Conservation (phyloP, 2,329 filamentous ascomycete genomes). For the Aaosphaeria pasadenensis region DNA sequence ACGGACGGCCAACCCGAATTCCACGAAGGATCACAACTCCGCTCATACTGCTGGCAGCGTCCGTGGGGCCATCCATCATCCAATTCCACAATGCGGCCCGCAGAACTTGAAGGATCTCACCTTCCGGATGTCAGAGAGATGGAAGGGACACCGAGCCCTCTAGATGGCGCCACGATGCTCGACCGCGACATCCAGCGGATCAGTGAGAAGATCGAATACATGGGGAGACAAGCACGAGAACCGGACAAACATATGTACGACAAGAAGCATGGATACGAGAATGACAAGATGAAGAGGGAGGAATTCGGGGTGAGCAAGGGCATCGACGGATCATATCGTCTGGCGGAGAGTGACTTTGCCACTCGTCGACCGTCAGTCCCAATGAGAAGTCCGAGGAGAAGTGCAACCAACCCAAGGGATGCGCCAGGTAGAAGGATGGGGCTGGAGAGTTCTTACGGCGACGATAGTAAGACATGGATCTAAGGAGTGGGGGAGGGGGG, state of each 20-base stretch:
- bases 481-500: too few relatives aligned
- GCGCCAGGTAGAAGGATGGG: too few relatives aligned
- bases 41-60: conserved; percentile 36
- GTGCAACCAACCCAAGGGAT: not conserved
- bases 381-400: conserved; percentile 9
- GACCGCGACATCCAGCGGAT: conserved; percentile 28
- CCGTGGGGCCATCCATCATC: conserved; percentile 23
- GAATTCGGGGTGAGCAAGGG: conserved; percentile 20
- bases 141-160: conserved; percentile 1
- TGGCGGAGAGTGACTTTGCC: conserved; percentile 15
- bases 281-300: conserved; percentile 25
- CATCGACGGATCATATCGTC: conserved; percentile 11
- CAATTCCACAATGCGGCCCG: conserved; percentile 12
- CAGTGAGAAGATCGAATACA: conserved; percentile 29
- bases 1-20: conserved; percentile 21
- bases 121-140: conserved; percentile 3
- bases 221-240: conserved; percentile 6
- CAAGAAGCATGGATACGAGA: conserved; percentile 21
- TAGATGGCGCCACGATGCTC: conserved; percentile 20
- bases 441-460: too few relatives aligned
- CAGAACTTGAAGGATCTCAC: conserved; percentile 26
- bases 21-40: conserved; percentile 28
- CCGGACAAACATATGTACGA: conserved; percentile 1
- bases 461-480: too few relatives aligned
- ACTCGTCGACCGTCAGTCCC: conserved; percentile 3